Conservation (phyloP, 2,329 filamentous ascomycete species). For the Arthroderma uncinatum region DNA sequence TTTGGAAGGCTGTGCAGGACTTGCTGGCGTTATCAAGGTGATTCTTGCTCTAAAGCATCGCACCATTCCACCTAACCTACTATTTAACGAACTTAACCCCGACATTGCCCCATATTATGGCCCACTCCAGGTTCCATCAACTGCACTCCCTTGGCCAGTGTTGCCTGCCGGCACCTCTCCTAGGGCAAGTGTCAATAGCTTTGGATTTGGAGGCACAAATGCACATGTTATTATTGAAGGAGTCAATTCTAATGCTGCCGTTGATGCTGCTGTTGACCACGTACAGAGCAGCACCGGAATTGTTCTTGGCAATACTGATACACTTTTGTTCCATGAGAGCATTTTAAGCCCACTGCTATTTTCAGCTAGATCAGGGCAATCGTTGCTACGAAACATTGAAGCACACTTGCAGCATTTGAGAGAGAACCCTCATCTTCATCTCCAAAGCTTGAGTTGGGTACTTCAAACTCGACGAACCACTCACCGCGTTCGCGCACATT, state of each 20-base stretch:
- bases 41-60: constrained; percentile 20
- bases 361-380: neutral
- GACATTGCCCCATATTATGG: constrained; percentile 13
- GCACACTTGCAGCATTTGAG: neutral
- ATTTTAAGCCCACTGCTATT: neutral
- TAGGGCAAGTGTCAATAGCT: constrained; percentile 25
- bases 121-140: constrained; percentile 16
- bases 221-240: constrained; percentile 20
- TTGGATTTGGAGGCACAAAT: constrained; percentile 25
- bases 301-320: too few species aligned
- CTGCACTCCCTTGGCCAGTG: constrained; percentile 21
- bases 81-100: constrained; percentile 21
- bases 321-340: too few species aligned
- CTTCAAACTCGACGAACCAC: too few species aligned
- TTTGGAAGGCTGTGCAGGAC: constrained; percentile 19
- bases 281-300: too few species aligned
- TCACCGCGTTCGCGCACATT: too few species aligned
- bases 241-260: neutral
- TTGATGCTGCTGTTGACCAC: too few species aligned
- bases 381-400: constrained; percentile 2
- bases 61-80: constrained; percentile 21
- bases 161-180: constrained; percentile 9
- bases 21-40: constrained; percentile 21
- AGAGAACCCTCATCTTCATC: too few species aligned
- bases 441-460: too few species aligned